phyloP scores from a whole-genome alignment of 2,329 filamentous ascomycete genomes.

The Scedosporium apiospermum region DNA sequence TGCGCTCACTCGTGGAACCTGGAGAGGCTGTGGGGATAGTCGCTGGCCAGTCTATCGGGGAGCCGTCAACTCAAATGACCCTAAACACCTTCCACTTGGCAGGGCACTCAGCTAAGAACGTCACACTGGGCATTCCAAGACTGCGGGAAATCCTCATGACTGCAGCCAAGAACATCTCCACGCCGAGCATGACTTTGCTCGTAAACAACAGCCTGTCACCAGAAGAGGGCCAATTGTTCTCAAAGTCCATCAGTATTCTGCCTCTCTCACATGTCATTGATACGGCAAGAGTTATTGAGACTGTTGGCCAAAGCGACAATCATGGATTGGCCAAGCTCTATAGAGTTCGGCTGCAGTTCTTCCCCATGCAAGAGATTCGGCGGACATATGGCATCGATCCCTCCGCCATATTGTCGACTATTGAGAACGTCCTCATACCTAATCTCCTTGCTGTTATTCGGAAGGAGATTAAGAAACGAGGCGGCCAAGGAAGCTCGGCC shows the following conservation, averaged over 20 bases:
- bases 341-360: slow-evolving; percentile 73
- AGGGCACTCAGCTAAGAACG: slow-evolving; percentile 96
- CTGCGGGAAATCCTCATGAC: slow-evolving; percentile 98
- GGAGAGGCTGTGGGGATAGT: slow-evolving; percentile 96
- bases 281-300: slow-evolving; percentile 70
- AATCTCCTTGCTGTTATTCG: slow-evolving; percentile 60
- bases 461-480: slow-evolving; percentile 77
- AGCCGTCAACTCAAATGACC: slow-evolving; percentile 98
- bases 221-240: slow-evolving; percentile 66
- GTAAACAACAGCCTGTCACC: slow-evolving; percentile 62
- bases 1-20: slow-evolving; percentile 84
- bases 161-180: slow-evolving; percentile 79
- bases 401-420: slow-evolving; percentile 64
- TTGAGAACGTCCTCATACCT: slow-evolving; percentile 74
- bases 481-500: slow-evolving; percentile 54
- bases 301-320: slow-evolving; percentile 60
- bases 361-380: slow-evolving; percentile 73
- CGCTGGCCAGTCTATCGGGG: slow-evolving; percentile 90
- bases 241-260: slow-evolving; percentile 83
- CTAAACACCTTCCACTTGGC: slow-evolving; percentile 99
- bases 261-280: slow-evolving; percentile 79
- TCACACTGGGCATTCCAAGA: slow-evolving; percentile 95
- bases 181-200: slow-evolving; percentile 79
- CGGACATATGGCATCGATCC: slow-evolving; percentile 76
- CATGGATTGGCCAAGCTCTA: slow-evolving; percentile 73